A percentile compares a stretch with the other conserved stretches of the same genome.
These are phyloP conservation scores for Corylus americana DNA, from an alignment of 306 rosid genomes.

Conservation along the genomic window DNA sequence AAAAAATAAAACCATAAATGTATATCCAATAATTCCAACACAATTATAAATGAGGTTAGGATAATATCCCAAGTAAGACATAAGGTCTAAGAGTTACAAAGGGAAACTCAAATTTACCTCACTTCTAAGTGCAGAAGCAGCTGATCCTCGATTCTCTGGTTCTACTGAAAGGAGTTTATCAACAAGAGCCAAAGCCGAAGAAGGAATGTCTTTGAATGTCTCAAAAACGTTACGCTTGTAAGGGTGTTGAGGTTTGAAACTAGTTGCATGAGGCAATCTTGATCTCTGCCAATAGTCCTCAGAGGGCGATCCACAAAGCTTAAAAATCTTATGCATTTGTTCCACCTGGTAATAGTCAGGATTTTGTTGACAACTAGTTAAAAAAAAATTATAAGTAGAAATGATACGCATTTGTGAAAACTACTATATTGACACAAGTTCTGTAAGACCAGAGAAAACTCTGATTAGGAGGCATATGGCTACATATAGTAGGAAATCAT, in stretches of 20 bases:
- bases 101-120: slow-evolving; percentile 44
- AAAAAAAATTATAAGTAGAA: neutral
- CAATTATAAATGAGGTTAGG: neutral
- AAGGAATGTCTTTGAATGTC: slow-evolving; percentile 57
- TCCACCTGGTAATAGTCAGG: slow-evolving; percentile 60
- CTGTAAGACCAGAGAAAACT: neutral
- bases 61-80: neutral
- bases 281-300: slow-evolving; percentile 81
- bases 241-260: slow-evolving; percentile 80
- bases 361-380: slow-evolving; percentile 3
- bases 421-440: neutral
- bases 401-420: neutral
- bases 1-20: slow-evolving; percentile 7
- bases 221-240: slow-evolving; percentile 63
- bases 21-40: slow-evolving; percentile 15
- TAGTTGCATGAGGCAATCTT: slow-evolving; percentile 79
- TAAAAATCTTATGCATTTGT: slow-evolving; percentile 94
- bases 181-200: slow-evolving; percentile 67
- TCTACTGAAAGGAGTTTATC: slow-evolving; percentile 72
- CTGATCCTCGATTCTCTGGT: slow-evolving; percentile 72
- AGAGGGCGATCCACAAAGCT: slow-evolving; percentile 92
- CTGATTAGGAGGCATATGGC: neutral
- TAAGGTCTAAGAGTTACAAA: neutral
- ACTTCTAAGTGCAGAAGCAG: slow-evolving; percentile 63
- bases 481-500: neutral